Evolutionary conservation across 768 basidiomycete species (phyloP).

Genomic region (Leccinum incarnatum): DNA sequence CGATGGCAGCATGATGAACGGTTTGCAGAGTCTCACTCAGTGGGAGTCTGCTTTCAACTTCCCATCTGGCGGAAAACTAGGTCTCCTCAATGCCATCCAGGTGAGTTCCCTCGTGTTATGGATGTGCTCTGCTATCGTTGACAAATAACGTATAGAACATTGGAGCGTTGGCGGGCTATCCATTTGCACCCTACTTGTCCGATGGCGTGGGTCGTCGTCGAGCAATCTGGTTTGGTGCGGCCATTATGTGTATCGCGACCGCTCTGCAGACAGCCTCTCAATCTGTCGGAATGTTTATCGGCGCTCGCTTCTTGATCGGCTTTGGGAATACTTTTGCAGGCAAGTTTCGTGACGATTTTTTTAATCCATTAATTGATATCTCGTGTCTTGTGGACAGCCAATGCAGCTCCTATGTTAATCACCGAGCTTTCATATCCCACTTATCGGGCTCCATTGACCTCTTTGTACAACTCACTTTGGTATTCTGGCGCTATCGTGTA

Average conservation of each 20-base stretch:
- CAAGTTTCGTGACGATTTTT: slow-evolving; percentile 21
- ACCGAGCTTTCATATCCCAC: slow-evolving; percentile 81
- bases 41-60: slow-evolving; percentile 61
- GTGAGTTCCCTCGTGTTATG: slow-evolving; percentile 27
- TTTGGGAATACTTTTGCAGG: slow-evolving; percentile 73
- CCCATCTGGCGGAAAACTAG: slow-evolving; percentile 56
- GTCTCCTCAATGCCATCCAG: slow-evolving; percentile 73
- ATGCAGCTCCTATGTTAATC: slow-evolving; percentile 78
- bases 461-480: slow-evolving; percentile 82
- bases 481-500: slow-evolving; percentile 80
- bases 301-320: slow-evolving; percentile 74
- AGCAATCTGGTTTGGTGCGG: slow-evolving; percentile 64
- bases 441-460: slow-evolving; percentile 76
- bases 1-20: slow-evolving; percentile 79
- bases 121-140: not conserved
- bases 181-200: slow-evolving; percentile 67
- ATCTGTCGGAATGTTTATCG: slow-evolving; percentile 78
- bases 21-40: slow-evolving; percentile 65
- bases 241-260: slow-evolving; percentile 65
- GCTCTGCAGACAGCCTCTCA: slow-evolving; percentile 67
- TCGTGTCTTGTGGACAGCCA: slow-evolving; percentile 36
- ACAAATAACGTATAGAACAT: slow-evolving; percentile 49
- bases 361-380: too few species aligned
- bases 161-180: slow-evolving; percentile 66
- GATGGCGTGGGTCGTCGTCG: slow-evolving; percentile 68